phyloP scores from a whole-genome alignment of 1,284 basidiomycete genomes.

The Athelia psychrophila region DNA sequence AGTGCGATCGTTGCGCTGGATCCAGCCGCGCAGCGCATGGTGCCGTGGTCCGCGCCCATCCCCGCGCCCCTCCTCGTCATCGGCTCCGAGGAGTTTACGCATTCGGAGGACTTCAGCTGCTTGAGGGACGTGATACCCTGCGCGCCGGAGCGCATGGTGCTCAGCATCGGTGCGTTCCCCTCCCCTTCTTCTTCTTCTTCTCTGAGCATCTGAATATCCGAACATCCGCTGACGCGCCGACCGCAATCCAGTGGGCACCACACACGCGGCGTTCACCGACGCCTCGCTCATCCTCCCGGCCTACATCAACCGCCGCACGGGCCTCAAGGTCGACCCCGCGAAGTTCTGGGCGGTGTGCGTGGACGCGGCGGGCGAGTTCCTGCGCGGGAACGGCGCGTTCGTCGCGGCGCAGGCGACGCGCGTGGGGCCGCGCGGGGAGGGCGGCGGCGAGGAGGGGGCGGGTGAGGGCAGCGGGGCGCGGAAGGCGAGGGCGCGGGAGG shows the following conservation, averaged over 20 bases:
- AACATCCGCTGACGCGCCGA: not conserved
- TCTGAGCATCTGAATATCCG: too few relatives aligned
- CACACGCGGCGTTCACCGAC: slow-evolving; percentile 64
- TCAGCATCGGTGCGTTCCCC: slow-evolving; percentile 9
- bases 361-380: slow-evolving; percentile 3
- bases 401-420: too few relatives aligned
- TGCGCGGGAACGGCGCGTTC: too few relatives aligned
- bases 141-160: slow-evolving; percentile 17
- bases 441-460: too few relatives aligned
- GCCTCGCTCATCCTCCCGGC: slow-evolving; percentile 66
- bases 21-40: slow-evolving; percentile 27
- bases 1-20: slow-evolving; percentile 24
- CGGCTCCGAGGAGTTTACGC: slow-evolving; percentile 36
- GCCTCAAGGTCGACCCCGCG: slow-evolving; percentile 16
- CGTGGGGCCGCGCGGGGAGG: too few relatives aligned
- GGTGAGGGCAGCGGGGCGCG: too few relatives aligned
- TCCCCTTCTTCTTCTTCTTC: too few relatives aligned
- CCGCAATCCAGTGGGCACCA: slow-evolving; percentile 45
- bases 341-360: slow-evolving; percentile 1
- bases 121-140: slow-evolving; percentile 3
- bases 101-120: slow-evolving; percentile 24
- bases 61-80: slow-evolving; percentile 32
- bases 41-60: slow-evolving; percentile 17
- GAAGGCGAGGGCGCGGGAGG: too few relatives aligned
- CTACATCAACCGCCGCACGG: slow-evolving; percentile 28